These are phyloP conservation scores for Pisolithus marmoratus DNA, from an alignment of 768 basidiomycete species.

Conservation along the genomic window DNA sequence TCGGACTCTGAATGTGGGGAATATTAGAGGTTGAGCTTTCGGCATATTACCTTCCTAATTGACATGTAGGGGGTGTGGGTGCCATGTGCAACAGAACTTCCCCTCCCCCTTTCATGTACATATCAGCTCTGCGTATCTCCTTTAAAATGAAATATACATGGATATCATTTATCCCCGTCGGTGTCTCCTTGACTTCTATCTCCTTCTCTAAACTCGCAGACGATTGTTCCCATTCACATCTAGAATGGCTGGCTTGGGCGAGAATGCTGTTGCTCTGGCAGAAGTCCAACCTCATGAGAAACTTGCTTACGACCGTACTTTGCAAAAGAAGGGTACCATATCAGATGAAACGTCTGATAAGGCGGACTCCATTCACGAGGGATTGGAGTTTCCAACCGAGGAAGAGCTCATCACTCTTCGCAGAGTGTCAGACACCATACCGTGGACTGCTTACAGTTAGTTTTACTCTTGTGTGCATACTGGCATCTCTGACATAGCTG, in stretches of 20 bases:
- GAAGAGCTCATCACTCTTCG: conserved; percentile 55
- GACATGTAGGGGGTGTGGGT: no score
- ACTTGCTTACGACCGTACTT: background rate
- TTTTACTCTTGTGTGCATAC: background rate
- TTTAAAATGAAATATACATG: no score
- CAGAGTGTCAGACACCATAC: conserved; percentile 53
- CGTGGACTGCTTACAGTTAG: conserved; percentile 47
- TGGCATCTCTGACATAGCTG: background rate
- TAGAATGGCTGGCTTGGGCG: background rate
- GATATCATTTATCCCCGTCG: background rate
- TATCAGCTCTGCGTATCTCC: no score
- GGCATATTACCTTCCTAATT: no score
- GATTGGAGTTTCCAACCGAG: conserved; percentile 57
- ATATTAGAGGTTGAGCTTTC: no score
- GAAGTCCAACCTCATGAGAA: background rate
- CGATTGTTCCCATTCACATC: background rate
- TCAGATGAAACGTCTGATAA: background rate
- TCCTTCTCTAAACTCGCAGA: background rate
- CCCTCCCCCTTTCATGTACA: no score
- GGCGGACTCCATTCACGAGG: conserved; percentile 38
- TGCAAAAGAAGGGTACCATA: background rate
- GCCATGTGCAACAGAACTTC: no score
- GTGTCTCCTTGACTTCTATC: background rate
- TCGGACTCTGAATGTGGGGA: no score
- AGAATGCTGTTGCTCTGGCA: background rate